Evolutionary conservation across 805 yeast species (phyloP), one percentile per base, ranked within the genome.

Genomic region (Cyberlindnera bimundalis): DNA sequence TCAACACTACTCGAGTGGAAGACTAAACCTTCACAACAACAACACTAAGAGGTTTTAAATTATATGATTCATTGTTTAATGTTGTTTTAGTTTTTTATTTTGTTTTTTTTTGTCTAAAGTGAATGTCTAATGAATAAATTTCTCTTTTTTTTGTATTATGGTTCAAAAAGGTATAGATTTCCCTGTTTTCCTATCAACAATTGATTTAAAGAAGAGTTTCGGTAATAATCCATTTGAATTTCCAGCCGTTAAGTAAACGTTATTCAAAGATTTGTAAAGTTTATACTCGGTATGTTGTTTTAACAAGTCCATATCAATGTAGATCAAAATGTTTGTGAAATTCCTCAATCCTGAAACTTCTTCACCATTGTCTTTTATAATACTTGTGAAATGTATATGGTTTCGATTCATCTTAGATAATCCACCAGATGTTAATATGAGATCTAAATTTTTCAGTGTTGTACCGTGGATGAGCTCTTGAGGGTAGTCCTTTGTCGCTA

Each of bases 301-400:
- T 20, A 84, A 68, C 46, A 69, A 69, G 3, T 58, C 66, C 3
- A 74, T 64, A 52, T 89, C 79, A 4, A 91, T 55, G 53, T 74
- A 84, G 3, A 93, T 80, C 40, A 79, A 61, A 1, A 84, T 76
- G 20, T 71, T 66, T 20, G 67, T 56, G 29, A 68, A 65, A n/a
- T 60, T 51, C 37, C 97, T 68, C 67, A 88, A 76, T 0, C 98
- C 98, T 46, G 90, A 79, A 12, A 82, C 68, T 12, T 81, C 81
- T 13, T 67, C 66, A 21, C 62, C 64, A 2, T 50, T 40, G 3
- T 68, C 64, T 1, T 77, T 72, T 9, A 76, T 50, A 11, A 81
- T 81, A 1, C 76, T 65, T 0, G 98, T 86, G 58, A 91, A 71
- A 63, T 93, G 99, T 14, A 93, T 78, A 59, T 93, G 98, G 49